Evolutionary conservation across 2,329 filamentous ascomycete species (phyloP).

Genomic region (Botrytis sinoallii): DNA sequence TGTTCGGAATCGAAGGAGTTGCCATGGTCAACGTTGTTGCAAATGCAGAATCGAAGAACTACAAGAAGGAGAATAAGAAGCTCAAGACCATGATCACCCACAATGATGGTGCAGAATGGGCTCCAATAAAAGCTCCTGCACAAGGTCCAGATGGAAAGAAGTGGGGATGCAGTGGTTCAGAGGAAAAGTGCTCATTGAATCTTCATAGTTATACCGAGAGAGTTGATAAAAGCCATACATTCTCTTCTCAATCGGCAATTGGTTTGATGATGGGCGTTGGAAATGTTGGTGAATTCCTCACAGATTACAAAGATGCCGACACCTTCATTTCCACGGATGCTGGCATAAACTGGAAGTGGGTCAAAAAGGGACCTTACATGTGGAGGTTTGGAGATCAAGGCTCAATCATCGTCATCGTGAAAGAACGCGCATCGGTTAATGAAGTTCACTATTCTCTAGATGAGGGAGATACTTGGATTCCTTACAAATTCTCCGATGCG

Average conservation of each 20-base stretch:
- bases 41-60: constrained; percentile 58
- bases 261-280: constrained; percentile 89
- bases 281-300: constrained; percentile 69
- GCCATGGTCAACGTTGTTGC: constrained; percentile 80
- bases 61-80: constrained; percentile 67
- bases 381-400: constrained; percentile 98
- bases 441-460: constrained; percentile 73
- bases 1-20: constrained; percentile 87
- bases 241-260: constrained; percentile 81
- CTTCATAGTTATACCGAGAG: constrained; percentile 96
- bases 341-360: constrained; percentile 81
- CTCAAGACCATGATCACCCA: constrained; percentile 91
- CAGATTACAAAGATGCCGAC: constrained; percentile 55
- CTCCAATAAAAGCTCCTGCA: constrained; percentile 66
- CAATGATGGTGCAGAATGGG: constrained; percentile 92
- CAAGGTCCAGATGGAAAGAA: constrained; percentile 68
- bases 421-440: constrained; percentile 66
- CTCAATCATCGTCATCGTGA: constrained; percentile 84
- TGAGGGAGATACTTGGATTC: constrained; percentile 75
- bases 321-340: constrained; percentile 91
- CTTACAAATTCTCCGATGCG: constrained; percentile 68
- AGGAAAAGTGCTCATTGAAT: constrained; percentile 78
- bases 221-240: constrained; percentile 75
- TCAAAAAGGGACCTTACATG: constrained; percentile 83
- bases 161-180: constrained; percentile 63